Evolutionary conservation across 805 yeast species (phyloP).

Genomic region (Starmerella stellata): DNA sequence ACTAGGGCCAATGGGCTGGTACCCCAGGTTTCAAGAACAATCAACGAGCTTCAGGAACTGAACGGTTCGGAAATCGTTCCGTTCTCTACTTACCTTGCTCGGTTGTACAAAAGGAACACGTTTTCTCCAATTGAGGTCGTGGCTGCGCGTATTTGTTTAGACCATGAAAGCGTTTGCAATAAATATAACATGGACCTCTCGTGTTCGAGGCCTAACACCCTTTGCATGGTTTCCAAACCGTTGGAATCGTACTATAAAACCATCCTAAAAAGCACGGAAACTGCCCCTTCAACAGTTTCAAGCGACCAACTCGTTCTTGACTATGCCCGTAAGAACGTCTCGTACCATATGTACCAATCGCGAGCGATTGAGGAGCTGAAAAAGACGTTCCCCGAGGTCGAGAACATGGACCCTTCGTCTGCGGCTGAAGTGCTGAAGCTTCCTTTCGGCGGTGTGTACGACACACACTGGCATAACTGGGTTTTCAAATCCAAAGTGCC

Average conservation of each 20-base stretch:
- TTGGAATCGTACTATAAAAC: neutral
- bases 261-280: neutral
- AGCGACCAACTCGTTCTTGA: slow-evolving; percentile 9
- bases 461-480: slow-evolving; percentile 5
- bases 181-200: neutral
- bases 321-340: slow-evolving; percentile 14
- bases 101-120: neutral
- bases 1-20: neutral
- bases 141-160: neutral
- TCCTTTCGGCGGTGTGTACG: slow-evolving; percentile 1
- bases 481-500: neutral
- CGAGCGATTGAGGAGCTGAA: slow-evolving; percentile 11
- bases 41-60: neutral
- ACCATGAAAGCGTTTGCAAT: neutral
- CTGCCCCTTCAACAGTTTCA: neutral
- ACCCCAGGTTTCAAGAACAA: neutral
- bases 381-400: slow-evolving; percentile 1
- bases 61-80: neutral
- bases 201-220: neutral
- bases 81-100: neutral
- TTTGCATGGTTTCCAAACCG: neutral
- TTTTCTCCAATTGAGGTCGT: neutral
- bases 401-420: slow-evolving; percentile 2
- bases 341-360: slow-evolving; percentile 7
- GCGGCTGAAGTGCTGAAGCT: slow-evolving; percentile 11